A percentile compares a stretch with the other conserved stretches of the same genome.
phyloP scores from a whole-genome alignment of 768 basidiomycete species.

The Leccinum subtestaceum region DNA sequence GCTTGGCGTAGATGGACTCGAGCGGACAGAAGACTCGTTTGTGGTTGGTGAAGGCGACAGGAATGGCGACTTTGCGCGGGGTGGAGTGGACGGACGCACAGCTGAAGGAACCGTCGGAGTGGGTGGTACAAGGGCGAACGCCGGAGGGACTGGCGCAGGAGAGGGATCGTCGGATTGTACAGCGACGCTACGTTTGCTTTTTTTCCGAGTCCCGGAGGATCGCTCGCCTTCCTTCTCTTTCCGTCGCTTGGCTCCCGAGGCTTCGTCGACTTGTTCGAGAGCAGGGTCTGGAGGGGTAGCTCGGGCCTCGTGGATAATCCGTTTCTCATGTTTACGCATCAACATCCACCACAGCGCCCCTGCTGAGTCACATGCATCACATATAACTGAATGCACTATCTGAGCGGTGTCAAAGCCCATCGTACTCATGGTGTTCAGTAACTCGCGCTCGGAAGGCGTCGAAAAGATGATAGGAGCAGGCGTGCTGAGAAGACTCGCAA shows the following conservation, averaged over 20 bases:
- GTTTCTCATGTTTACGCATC: slow-evolving; percentile 72
- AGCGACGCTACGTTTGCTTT: slow-evolving; percentile 27
- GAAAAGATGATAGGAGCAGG: slow-evolving; percentile 85
- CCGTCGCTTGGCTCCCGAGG: slow-evolving; percentile 29
- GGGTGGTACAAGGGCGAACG: slow-evolving; percentile 72
- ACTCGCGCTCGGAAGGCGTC: slow-evolving; percentile 72
- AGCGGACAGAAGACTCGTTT: slow-evolving; percentile 49
- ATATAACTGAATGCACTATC: slow-evolving; percentile 89
- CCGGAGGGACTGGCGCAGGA: slow-evolving; percentile 43
- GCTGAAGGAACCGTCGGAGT: slow-evolving; percentile 57
- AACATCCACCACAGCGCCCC: slow-evolving; percentile 98
- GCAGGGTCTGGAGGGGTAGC: slow-evolving; percentile 16
- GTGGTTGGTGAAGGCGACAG: slow-evolving; percentile 55
- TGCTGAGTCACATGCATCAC: slow-evolving; percentile 88
- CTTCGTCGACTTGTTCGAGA: slow-evolving; percentile 16
- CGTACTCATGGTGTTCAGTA: slow-evolving; percentile 69
- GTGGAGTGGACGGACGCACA: slow-evolving; percentile 48
- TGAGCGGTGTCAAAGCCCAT: slow-evolving; percentile 94
- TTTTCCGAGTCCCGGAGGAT: slow-evolving; percentile 21
- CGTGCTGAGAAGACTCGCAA: slow-evolving; percentile 58
- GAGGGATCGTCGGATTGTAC: slow-evolving; percentile 47
- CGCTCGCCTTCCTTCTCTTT: slow-evolving; percentile 29
- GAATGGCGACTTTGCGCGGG: slow-evolving; percentile 49
- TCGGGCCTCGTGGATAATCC: slow-evolving; percentile 40
- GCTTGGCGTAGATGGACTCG: slow-evolving; percentile 69